phyloP scores from a whole-genome alignment of 768 basidiomycete species.

The Kwoniella newhampshirensis region DNA sequence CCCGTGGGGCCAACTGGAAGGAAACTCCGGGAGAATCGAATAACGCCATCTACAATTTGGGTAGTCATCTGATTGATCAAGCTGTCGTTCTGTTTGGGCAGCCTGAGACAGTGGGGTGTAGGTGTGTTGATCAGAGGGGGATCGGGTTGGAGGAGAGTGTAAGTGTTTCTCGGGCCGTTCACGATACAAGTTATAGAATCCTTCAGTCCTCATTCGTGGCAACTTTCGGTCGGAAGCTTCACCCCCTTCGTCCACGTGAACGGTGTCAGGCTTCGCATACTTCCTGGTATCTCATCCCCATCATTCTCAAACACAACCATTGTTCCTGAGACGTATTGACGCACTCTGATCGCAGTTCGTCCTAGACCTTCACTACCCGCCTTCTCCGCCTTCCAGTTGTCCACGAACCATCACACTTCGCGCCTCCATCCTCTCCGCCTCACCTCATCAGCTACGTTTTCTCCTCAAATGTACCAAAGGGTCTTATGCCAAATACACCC shows the following conservation, averaged over 20 bases:
- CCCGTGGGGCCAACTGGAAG: slow-evolving; percentile 62
- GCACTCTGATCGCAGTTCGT: slow-evolving; percentile 53
- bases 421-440: slow-evolving; percentile 68
- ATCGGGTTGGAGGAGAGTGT: slow-evolving; percentile 55
- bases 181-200: too few relatives aligned
- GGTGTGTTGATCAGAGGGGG: slow-evolving; percentile 30
- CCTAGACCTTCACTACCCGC: slow-evolving; percentile 47
- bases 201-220: too few relatives aligned
- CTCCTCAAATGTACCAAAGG: slow-evolving; percentile 70
- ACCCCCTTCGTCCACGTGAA: too few relatives aligned
- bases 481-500: slow-evolving; percentile 64
- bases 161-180: too few relatives aligned
- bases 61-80: slow-evolving; percentile 78
- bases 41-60: slow-evolving; percentile 74
- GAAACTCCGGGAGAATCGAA: slow-evolving; percentile 64
- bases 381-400: slow-evolving; percentile 23
- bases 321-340: slow-evolving; percentile 3
- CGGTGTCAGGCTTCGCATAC: too few relatives aligned
- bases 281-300: too few relatives aligned
- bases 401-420: slow-evolving; percentile 69
- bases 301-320: too few relatives aligned
- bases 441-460: slow-evolving; percentile 68
- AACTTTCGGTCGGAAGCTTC: too few relatives aligned
- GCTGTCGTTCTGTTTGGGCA: slow-evolving; percentile 71
- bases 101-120: slow-evolving; percentile 62